Conservation (phyloP, 768 basidiomycete species). For the Mycena galopus region DNA sequence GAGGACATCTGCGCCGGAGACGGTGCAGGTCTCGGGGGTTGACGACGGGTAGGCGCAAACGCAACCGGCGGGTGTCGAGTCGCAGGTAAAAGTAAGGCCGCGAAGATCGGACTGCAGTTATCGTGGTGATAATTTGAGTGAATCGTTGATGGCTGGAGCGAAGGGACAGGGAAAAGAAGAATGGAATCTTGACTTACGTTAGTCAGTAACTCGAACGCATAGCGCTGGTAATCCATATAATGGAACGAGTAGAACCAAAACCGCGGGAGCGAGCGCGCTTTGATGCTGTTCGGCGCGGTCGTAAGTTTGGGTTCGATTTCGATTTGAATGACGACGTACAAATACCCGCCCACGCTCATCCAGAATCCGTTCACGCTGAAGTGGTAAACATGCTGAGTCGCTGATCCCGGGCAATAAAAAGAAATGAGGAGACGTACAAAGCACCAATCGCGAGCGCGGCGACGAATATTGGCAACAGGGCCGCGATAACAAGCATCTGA, state of each 20-base stretch:
- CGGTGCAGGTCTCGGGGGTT: slow-evolving; percentile 50
- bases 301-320: neutral
- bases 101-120: slow-evolving; percentile 61
- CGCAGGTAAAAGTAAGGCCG: slow-evolving; percentile 61
- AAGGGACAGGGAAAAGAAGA: neutral
- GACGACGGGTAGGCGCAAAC: slow-evolving; percentile 60
- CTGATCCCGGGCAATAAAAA: neutral
- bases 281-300: slow-evolving; percentile 49
- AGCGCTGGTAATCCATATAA: slow-evolving; percentile 67
- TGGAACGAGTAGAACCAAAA: slow-evolving; percentile 73
- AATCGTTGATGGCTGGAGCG: neutral
- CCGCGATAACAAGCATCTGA: slow-evolving; percentile 63
- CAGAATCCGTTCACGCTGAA: slow-evolving; percentile 65
- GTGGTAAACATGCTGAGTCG: neutral
- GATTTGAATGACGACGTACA: slow-evolving; percentile 43
- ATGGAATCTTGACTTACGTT: slow-evolving; percentile 48
- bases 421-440: slow-evolving; percentile 46
- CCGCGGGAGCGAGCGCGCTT: slow-evolving; percentile 63
- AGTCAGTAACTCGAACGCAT: slow-evolving; percentile 54
- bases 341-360: slow-evolving; percentile 69
- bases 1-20: slow-evolving; percentile 65
- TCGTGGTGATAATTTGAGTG: too few species aligned
- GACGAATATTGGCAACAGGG: slow-evolving; percentile 69
- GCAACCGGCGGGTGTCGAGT: too few species aligned
- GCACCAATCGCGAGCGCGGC: slow-evolving; percentile 68